These are phyloP conservation scores for Backusella sp. DNA, from an alignment of 192 early-diverging fungal species.

Conservation along the genomic window DNA sequence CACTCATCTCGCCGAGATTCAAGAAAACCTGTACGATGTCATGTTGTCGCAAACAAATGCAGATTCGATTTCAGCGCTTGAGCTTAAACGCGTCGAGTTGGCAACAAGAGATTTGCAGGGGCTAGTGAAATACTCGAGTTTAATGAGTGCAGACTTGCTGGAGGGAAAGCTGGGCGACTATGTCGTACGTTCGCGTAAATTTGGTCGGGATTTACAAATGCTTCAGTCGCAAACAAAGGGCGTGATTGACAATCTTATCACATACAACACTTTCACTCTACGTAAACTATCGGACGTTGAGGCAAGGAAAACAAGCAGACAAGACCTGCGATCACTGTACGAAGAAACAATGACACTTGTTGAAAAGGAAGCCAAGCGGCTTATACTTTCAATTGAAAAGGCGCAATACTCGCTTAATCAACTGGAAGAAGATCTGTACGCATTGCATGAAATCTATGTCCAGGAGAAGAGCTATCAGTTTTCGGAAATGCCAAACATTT, in stretches of 20 bases:
- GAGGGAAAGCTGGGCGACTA: constrained; percentile 40
- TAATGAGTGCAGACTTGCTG: constrained; percentile 32
- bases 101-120: constrained; percentile 50
- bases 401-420: constrained; percentile 32
- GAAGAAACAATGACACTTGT: constrained; percentile 34
- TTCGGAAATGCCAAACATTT: constrained; percentile 17
- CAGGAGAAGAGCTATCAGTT: constrained; percentile 42
- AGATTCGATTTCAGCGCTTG: constrained; percentile 33
- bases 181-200: constrained; percentile 33
- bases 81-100: constrained; percentile 48
- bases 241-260: constrained; percentile 51
- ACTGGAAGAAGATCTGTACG: constrained; percentile 38
- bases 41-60: constrained; percentile 37
- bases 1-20: constrained; percentile 45
- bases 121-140: constrained; percentile 45
- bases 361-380: constrained; percentile 30
- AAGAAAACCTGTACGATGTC: constrained; percentile 42
- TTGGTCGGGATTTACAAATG: constrained; percentile 45
- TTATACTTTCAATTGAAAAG: constrained; percentile 31
- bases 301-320: constrained; percentile 31
- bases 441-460: constrained; percentile 44
- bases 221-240: constrained; percentile 48
- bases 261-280: constrained; percentile 46
- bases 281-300: constrained; percentile 31
- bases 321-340: constrained; percentile 29